Conservation (phyloP, 495 filamentous ascomycete species). For the Penicillium verhagenii region DNA sequence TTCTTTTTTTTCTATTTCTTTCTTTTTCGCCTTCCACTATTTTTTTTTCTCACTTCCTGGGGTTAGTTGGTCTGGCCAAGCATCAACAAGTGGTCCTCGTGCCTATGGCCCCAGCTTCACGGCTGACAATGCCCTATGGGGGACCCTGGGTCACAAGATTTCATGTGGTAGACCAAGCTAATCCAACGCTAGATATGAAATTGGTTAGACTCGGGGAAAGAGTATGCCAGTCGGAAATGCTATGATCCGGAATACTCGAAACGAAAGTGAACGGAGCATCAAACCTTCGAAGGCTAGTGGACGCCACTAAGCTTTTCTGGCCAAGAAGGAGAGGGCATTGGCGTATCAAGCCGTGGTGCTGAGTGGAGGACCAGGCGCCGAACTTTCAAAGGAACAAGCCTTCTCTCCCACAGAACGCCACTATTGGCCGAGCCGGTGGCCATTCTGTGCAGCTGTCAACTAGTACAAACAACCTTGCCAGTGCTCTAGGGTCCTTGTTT, state of each 20-base stretch:
- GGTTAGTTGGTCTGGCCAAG: conserved; percentile 5
- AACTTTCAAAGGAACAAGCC: conserved; percentile 12
- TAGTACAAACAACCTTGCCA: neutral
- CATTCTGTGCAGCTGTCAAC: conserved; percentile 6
- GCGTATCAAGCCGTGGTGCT: conserved; percentile 8
- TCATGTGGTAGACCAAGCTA: conserved; percentile 8
- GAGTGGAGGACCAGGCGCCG: conserved; percentile 10
- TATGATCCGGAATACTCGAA: conserved; percentile 4
- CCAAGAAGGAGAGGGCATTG: conserved; percentile 13
- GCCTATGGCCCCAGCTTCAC: neutral
- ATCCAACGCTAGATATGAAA: conserved; percentile 9
- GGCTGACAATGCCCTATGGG: conserved; percentile 5
- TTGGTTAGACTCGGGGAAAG: conserved; percentile 13
- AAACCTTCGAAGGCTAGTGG: conserved; percentile 10
- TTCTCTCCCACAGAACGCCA: conserved; percentile 1
- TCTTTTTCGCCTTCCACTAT: neutral
- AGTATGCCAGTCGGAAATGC: conserved; percentile 14
- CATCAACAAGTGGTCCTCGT: neutral
- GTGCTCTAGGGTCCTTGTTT: neutral
- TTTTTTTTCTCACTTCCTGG: conserved; percentile 2
- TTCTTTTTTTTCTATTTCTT: neutral
- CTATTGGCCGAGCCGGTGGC: conserved; percentile 1
- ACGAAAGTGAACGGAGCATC: conserved; percentile 10
- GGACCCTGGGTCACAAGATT: conserved; percentile 4
- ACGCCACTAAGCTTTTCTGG: conserved; percentile 20